These are phyloP conservation scores for Beauveria bassiana DNA, from an alignment of 2,329 filamentous ascomycete species.

Conservation along the genomic window DNA sequence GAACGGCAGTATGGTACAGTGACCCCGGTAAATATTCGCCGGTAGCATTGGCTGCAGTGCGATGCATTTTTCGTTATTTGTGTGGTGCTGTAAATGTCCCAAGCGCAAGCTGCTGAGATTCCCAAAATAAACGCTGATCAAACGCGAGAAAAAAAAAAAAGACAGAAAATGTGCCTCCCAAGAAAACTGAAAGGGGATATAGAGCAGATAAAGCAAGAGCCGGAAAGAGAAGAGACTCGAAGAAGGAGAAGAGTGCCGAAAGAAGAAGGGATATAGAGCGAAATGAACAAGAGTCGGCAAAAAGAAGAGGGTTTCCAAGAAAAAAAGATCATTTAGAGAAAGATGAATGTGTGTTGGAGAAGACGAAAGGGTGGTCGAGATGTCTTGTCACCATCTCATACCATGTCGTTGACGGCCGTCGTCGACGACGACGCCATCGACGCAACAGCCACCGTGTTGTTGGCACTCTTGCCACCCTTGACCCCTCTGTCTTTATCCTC, in stretches of 20 bases:
- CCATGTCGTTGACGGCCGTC: constrained; percentile 3
- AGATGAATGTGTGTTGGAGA: no score
- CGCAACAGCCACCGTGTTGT: background rate
- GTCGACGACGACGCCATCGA: constrained; percentile 2
- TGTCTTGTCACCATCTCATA: background rate
- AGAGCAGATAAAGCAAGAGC: background rate
- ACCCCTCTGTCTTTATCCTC: background rate
- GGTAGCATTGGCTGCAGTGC: background rate
- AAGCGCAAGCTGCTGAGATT: background rate
- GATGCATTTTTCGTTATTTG: background rate
- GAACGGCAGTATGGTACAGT: background rate
- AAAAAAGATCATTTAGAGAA: no score
- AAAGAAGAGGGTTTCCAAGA: no score
- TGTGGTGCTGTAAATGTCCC: background rate
- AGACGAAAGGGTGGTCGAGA: background rate
- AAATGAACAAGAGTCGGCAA: no score
- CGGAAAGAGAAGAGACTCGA: background rate
- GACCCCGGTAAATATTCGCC: background rate
- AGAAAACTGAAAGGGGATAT: background rate
- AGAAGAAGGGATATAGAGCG: no score
- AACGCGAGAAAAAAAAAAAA: background rate
- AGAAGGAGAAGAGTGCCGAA: background rate
- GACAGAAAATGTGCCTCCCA: background rate
- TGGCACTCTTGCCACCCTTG: background rate
- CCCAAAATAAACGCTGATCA: background rate